These are phyloP conservation scores for Penicillium ucsense DNA, from an alignment of 495 filamentous ascomycete species.

Conservation along the genomic window DNA sequence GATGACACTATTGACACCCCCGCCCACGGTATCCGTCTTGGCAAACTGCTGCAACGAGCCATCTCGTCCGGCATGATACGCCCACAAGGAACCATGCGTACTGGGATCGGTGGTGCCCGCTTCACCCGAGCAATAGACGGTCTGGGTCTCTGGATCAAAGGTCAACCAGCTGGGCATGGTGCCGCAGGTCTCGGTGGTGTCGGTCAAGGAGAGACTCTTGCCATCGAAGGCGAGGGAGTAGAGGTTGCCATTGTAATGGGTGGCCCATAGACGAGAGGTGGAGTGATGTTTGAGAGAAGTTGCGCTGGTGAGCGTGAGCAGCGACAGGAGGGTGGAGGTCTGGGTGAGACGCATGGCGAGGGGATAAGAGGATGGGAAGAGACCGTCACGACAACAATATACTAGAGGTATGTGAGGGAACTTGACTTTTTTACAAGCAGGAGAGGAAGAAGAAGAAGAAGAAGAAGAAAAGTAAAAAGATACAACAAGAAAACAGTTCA, in stretches of 20 bases:
- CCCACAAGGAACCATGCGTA: conserved; percentile 22
- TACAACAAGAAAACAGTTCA: no score
- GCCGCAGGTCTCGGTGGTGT: conserved; percentile 34
- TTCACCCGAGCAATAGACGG: conserved; percentile 56
- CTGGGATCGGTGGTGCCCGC: conserved; percentile 34
- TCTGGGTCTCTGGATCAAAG: conserved; percentile 39
- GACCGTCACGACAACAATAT: no score
- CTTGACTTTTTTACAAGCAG: no score
- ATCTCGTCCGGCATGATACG: conserved; percentile 10
- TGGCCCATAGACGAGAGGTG: conserved; percentile 38
- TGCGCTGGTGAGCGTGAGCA: not conserved
- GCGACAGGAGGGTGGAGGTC: not conserved
- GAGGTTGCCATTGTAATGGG: conserved; percentile 51
- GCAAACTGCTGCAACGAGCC: conserved; percentile 20
- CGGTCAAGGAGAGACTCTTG: conserved; percentile 29
- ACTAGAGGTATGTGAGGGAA: no score
- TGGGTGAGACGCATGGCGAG: not conserved
- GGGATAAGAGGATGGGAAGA: no score
- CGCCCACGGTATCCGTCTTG: conserved; percentile 16
- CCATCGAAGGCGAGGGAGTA: conserved; percentile 41
- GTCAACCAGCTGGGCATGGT: conserved; percentile 51
- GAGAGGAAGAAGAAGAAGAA: no score
- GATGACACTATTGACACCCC: conserved; percentile 32
- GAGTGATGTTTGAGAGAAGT: not conserved
- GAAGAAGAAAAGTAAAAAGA: no score